These are phyloP conservation scores for Tolypocladium paradoxum DNA, from an alignment of 2,329 filamentous ascomycete species.

Conservation along the genomic window DNA sequence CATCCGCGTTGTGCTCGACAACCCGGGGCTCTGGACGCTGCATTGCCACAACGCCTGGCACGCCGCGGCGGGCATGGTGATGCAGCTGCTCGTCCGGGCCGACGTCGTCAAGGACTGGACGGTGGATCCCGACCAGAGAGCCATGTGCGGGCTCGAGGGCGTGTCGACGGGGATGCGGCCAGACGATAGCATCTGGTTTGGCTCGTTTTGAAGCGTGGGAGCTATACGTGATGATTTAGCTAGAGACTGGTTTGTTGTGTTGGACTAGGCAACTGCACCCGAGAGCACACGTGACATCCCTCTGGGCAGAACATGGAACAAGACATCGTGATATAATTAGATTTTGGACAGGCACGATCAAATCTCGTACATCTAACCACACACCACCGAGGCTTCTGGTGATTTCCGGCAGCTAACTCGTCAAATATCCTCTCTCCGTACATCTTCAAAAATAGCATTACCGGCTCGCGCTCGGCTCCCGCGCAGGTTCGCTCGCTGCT, in stretches of 20 bases:
- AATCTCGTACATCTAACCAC: not conserved
- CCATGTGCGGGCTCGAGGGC: conserved; percentile 18
- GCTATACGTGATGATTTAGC: not conserved
- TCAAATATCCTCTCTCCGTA: not conserved
- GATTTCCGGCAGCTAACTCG: no score
- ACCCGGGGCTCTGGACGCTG: conserved; percentile 46
- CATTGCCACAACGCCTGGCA: conserved; percentile 53
- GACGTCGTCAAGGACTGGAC: conserved; percentile 18
- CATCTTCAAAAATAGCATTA: not conserved
- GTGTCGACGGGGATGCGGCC: conserved; percentile 21
- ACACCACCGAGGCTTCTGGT: not conserved
- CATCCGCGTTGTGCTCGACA: conserved; percentile 45
- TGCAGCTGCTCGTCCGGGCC: conserved; percentile 38
- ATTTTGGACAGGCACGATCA: not conserved
- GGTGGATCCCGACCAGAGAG: conserved; percentile 9
- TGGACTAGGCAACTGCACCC: not conserved
- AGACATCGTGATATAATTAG: not conserved
- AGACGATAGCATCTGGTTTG: conserved; percentile 26
- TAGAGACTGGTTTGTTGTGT: not conserved
- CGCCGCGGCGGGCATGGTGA: conserved; percentile 44
- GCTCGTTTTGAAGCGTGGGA: conserved; percentile 11
- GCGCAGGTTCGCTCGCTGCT: not conserved
- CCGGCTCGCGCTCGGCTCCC: not conserved
- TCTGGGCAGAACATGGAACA: no score
- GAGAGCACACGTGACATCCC: not conserved